Conservation (phyloP, 495 filamentous ascomycete species). For the Neurospora sp. region DNA sequence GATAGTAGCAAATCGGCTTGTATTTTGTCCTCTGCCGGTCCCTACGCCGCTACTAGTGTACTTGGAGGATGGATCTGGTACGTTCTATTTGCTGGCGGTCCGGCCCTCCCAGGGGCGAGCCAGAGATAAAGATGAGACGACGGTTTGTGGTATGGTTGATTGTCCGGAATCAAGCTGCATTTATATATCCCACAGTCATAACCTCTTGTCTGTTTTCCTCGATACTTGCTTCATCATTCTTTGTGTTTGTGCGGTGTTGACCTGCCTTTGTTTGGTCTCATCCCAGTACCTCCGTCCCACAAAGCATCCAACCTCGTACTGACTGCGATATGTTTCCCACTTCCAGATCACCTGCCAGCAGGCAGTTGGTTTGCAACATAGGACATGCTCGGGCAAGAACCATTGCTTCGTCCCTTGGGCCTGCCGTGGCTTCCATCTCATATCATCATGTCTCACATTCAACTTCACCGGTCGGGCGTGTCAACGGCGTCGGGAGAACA, state of each 20-base stretch:
- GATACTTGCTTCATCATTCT: not conserved
- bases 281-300: not conserved
- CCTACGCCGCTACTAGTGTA: not conserved
- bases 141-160: not conserved
- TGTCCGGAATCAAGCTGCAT: not conserved
- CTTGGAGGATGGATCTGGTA: conserved; percentile 8
- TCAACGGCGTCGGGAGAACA: not conserved
- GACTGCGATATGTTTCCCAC: not conserved
- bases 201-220: not conserved
- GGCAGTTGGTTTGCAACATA: not conserved
- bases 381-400: not conserved
- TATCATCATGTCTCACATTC: not conserved
- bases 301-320: not conserved
- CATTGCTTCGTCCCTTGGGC: not conserved
- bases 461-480: not conserved
- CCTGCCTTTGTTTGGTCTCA: not conserved
- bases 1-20: conserved; percentile 9
- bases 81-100: not conserved
- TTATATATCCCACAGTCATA: not conserved
- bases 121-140: not conserved
- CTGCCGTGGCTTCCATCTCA: not conserved
- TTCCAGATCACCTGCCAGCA: not conserved
- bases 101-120: not conserved
- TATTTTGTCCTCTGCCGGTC: not conserved
- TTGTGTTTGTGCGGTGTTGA: not conserved